Evolutionary conservation across 495 filamentous ascomycete species (phyloP).

Genomic region (Parathielavia appendiculata): DNA sequence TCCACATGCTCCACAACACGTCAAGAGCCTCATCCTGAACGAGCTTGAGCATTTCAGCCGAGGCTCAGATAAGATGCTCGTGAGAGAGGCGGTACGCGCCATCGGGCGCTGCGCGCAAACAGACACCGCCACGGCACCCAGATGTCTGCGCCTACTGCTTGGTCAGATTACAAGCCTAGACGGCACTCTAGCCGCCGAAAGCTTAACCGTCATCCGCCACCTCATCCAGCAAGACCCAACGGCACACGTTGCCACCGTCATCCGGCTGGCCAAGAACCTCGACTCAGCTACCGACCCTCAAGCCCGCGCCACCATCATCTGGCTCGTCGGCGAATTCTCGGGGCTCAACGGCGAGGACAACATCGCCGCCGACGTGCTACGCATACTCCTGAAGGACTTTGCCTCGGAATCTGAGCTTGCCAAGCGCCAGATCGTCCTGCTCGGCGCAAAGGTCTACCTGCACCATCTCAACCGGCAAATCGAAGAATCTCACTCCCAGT

Average conservation of each 20-base stretch:
- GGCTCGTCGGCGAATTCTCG: slow-evolving; percentile 94
- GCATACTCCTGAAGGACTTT: slow-evolving; percentile 83
- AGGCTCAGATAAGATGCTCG: slow-evolving; percentile 66
- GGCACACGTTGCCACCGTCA: slow-evolving; percentile 70
- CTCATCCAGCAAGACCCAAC: slow-evolving; percentile 86
- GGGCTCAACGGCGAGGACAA: slow-evolving; percentile 72
- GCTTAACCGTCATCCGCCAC: slow-evolving; percentile 87
- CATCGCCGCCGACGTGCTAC: slow-evolving; percentile 86
- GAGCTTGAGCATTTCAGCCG: slow-evolving; percentile 91
- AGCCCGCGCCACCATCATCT: slow-evolving; percentile 89
- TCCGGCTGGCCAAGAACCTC: slow-evolving; percentile 85
- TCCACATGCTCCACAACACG: slow-evolving; percentile 66
- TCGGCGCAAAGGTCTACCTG: slow-evolving; percentile 92
- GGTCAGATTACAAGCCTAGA: slow-evolving; percentile 79
- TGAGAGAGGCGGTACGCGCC: slow-evolving; percentile 81
- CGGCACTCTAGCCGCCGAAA: slow-evolving; percentile 81
- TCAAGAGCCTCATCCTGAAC: slow-evolving; percentile 79
- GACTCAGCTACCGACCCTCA: slow-evolving; percentile 77
- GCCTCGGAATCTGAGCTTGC: slow-evolving; percentile 75
- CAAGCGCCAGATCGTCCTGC: slow-evolving; percentile 83
- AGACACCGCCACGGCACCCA: slow-evolving; percentile 59
- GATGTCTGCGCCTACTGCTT: slow-evolving; percentile 77
- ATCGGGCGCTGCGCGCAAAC: slow-evolving; percentile 89
- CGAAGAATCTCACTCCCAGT: slow-evolving; percentile 30
- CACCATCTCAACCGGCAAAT: slow-evolving; percentile 67